Evolutionary conservation across 1,139 yeast species (phyloP), one percentile per base, ranked within the genome.

Genomic region (Pichia sp.): DNA sequence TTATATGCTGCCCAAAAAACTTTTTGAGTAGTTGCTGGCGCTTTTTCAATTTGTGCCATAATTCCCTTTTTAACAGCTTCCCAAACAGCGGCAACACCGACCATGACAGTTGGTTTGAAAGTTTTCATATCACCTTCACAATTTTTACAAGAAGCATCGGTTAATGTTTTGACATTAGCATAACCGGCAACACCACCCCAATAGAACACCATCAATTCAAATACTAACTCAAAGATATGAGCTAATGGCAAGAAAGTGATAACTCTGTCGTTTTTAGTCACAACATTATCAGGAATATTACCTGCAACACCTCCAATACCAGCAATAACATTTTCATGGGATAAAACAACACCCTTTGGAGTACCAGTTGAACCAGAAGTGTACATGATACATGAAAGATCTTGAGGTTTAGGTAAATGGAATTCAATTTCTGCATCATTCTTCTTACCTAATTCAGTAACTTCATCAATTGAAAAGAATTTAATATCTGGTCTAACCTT

Each of bases 51-150:
- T 68, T 90, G 90, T 45, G 78, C 76, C 52, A 86, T 56, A 49
- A 92, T 85, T 47, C 98, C 99, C 71, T 92, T 92, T 67, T 95
- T 83, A 50, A 92, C 87, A 32, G 84, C 76, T 71, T 92, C 99
- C 96, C 97, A 94, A 45, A 92, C 97, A 3, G 98, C 96, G 16
- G 98, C 97, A 46, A 94, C 98, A 64, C 96, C 98, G 53, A 88
- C 96, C 96, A 92, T 86, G 55, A 92, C 68, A 9, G 96, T 84
- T 50, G 99, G 99, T 64, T 78, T 75, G 67, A 87, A 86, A 61
- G 85, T 88, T 49, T 76, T 76, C 69, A 92, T 77, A 64, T 92
- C 99, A 57, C 96, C 92, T 49, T 76, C 68, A 69, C 95, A 88
- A 68, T 92, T 85, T 60, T 77, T 81, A 61, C 85, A 79, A 4